These are phyloP conservation scores for Candida cerambycidarum DNA, from an alignment of 805 yeast species.

Conservation along the genomic window DNA sequence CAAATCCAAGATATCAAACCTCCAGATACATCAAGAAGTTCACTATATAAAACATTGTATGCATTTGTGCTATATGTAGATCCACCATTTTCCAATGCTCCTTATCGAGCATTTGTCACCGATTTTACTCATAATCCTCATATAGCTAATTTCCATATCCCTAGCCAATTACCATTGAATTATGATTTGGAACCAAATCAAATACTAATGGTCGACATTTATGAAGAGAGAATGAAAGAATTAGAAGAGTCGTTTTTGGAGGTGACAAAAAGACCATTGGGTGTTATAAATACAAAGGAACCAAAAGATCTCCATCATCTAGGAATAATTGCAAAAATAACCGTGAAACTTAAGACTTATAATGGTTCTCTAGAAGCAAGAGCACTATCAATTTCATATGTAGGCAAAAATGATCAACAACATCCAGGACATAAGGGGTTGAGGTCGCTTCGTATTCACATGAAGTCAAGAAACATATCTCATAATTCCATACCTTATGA, in stretches of 20 bases:
- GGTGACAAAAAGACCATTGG: not conserved
- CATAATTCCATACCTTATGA: not conserved
- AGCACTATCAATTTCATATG: not conserved
- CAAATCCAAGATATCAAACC: not conserved
- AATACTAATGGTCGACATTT: constrained; percentile 18
- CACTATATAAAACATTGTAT: not conserved
- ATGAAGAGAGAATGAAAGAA: constrained; percentile 11
- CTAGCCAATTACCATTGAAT: not conserved
- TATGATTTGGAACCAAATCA: constrained; percentile 9
- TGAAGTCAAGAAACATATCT: not conserved
- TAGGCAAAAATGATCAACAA: not conserved
- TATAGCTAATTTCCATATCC: not conserved
- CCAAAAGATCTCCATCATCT: not conserved
- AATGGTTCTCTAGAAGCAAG: constrained; percentile 2
- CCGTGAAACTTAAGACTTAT: not conserved
- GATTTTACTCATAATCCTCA: constrained; percentile 19
- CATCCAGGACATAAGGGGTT: not conserved
- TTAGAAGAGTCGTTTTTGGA: not conserved
- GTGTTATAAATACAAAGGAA: not conserved
- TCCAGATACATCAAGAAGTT: not conserved
- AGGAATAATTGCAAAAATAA: constrained; percentile 2
- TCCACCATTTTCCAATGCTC: constrained; percentile 8
- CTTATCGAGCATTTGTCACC: constrained; percentile 17
- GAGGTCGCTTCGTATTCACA: not conserved
- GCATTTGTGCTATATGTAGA: constrained; percentile 1